These are phyloP conservation scores for Kluyveromyces dobzhanskii DNA, from an alignment of 805 yeast species.

Conservation along the genomic window DNA sequence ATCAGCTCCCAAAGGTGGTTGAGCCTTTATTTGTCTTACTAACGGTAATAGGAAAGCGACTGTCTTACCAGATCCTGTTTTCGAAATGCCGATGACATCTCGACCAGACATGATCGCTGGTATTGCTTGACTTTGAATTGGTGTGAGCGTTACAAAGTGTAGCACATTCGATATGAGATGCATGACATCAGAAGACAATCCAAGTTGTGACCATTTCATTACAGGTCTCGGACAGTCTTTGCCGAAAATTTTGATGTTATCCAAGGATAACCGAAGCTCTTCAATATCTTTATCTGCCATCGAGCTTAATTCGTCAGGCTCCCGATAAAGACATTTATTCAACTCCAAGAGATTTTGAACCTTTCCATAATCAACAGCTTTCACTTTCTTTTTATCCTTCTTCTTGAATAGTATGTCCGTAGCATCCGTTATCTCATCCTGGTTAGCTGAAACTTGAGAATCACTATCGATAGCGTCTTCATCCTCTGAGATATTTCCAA, in stretches of 20 bases:
- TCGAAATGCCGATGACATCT: slow-evolving; percentile 89
- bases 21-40: slow-evolving; percentile 75
- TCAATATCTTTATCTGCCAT: slow-evolving; percentile 50
- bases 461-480: not conserved
- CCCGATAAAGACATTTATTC: slow-evolving; percentile 53
- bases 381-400: not conserved
- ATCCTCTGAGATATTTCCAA: not conserved
- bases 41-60: slow-evolving; percentile 79
- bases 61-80: slow-evolving; percentile 96
- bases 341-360: slow-evolving; percentile 42
- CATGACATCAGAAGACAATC: slow-evolving; percentile 55
- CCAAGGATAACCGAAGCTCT: slow-evolving; percentile 43
- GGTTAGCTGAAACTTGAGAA: not conserved
- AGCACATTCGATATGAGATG: slow-evolving; percentile 42
- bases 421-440: not conserved
- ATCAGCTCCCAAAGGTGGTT: slow-evolving; percentile 36
- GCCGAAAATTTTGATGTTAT: slow-evolving; percentile 64
- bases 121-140: slow-evolving; percentile 85
- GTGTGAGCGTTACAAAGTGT: slow-evolving; percentile 58
- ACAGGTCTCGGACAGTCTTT: slow-evolving; percentile 54
- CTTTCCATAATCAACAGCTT: slow-evolving; percentile 10
- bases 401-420: not conserved
- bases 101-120: slow-evolving; percentile 87
- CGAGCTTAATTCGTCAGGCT: slow-evolving; percentile 42
- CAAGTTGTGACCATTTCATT: slow-evolving; percentile 71